These are phyloP conservation scores for Brassica rapa DNA, from an alignment of 345 rosid species.

Conservation along the genomic window DNA sequence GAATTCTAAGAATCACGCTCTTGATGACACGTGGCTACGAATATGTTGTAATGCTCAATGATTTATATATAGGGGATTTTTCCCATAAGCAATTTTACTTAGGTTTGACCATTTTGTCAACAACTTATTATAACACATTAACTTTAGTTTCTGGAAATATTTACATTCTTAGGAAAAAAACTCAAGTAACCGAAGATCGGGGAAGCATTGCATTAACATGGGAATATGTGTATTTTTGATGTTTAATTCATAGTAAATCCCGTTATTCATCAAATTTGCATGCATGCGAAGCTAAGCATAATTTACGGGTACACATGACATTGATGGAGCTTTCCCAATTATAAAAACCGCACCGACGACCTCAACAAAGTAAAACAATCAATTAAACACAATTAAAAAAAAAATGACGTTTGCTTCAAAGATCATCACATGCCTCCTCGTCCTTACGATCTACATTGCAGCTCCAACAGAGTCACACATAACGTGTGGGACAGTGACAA, in stretches of 20 bases:
- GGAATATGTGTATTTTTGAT: constrained; percentile 19
- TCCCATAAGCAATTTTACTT: too few relatives aligned
- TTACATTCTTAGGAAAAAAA: too few relatives aligned
- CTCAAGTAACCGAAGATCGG: neutral
- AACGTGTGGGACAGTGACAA: constrained; percentile 45
- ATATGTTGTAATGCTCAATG: too few relatives aligned
- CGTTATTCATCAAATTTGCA: constrained; percentile 25
- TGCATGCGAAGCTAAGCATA: constrained; percentile 34
- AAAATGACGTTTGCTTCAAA: constrained; percentile 36
- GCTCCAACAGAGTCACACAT: constrained; percentile 34
- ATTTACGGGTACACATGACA: constrained; percentile 37
- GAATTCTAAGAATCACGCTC: too few relatives aligned
- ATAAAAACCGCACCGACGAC: constrained; percentile 35
- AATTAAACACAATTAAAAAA: neutral
- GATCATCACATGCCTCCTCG: constrained; percentile 36
- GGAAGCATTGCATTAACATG: constrained; percentile 13
- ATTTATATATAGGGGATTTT: too few relatives aligned
- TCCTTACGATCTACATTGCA: constrained; percentile 24
- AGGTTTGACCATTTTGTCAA: too few relatives aligned
- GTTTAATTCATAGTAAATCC: neutral
- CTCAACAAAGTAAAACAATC: neutral
- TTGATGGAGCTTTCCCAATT: constrained; percentile 26
- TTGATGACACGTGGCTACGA: too few relatives aligned
- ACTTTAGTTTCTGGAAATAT: too few relatives aligned
- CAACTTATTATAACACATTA: too few relatives aligned